A percentile compares a stretch with the other conserved stretches of the same genome.
Evolutionary conservation across 139 green algal genomes (phyloP).

Genomic region (Pleodorina starrii): DNA sequence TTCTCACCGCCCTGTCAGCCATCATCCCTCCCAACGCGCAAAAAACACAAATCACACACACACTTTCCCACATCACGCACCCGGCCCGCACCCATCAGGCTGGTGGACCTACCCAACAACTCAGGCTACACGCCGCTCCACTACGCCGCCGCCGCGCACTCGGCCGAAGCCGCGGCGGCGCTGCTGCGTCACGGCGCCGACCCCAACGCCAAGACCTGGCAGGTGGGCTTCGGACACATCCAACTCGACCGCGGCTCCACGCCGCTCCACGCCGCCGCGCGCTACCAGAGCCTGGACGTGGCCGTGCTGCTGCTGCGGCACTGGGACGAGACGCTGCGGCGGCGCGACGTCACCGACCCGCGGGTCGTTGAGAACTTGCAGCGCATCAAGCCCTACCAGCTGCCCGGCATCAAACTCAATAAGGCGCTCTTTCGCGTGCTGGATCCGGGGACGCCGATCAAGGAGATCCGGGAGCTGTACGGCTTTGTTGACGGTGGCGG

Average conservation of each 20-base stretch:
- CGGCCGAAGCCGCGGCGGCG: not conserved
- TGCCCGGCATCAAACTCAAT: not conserved
- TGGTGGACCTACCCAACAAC: conserved; percentile 5
- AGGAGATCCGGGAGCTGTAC: not conserved
- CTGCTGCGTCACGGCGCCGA: conserved; percentile 8
- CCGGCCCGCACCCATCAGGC: not conserved
- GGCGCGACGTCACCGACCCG: conserved; percentile 12
- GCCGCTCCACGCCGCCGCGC: not conserved
- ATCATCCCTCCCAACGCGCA: too few relatives aligned
- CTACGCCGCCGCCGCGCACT: conserved; percentile 9
- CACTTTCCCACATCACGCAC: too few relatives aligned
- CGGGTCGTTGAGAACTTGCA: conserved; percentile 8
- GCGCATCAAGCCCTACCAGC: conserved; percentile 13
- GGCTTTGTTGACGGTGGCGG: not conserved
- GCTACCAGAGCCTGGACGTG: not conserved
- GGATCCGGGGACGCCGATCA: not conserved
- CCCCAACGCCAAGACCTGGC: conserved; percentile 15
- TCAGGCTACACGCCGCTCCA: conserved; percentile 31
- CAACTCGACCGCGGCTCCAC: conserved; percentile 4
- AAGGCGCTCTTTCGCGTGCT: conserved; percentile 13
- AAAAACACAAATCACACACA: too few relatives aligned
- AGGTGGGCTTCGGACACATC: not conserved
- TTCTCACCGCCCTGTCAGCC: too few relatives aligned
- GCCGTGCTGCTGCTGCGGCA: conserved; percentile 31
- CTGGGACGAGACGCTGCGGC: not conserved